Evolutionary conservation across 305 asterid species (phyloP).

Genomic region (Euphrasia arctica): DNA sequence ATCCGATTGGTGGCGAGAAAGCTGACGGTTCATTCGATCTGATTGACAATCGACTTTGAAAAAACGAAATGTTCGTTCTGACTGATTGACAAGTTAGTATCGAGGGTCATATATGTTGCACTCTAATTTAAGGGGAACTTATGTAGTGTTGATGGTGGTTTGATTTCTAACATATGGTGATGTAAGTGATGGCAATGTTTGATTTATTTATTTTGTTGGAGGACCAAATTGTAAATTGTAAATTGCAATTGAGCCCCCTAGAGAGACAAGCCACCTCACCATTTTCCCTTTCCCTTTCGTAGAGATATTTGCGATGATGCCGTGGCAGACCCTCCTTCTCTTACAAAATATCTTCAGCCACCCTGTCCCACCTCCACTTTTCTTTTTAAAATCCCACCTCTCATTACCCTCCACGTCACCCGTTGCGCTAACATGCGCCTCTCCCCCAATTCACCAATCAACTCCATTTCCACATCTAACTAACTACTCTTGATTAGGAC

Average conservation of each 20-base stretch:
- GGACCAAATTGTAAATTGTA: too few relatives aligned
- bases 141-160: too few relatives aligned
- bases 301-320: slow-evolving; percentile 23
- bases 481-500: background rate
- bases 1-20: slow-evolving; percentile 73
- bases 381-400: background rate
- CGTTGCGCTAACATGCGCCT: slow-evolving; percentile 30
- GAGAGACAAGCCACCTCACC: too few relatives aligned
- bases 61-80: background rate
- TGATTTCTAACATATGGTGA: too few relatives aligned
- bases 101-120: too few relatives aligned
- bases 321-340: slow-evolving; percentile 36
- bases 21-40: slow-evolving; percentile 48
- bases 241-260: too few relatives aligned
- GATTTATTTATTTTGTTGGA: too few relatives aligned
- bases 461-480: slow-evolving; percentile 11
- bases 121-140: too few relatives aligned
- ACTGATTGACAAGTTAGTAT: too few relatives aligned
- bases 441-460: background rate
- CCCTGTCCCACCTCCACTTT: background rate
- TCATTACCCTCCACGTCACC: slow-evolving; percentile 32
- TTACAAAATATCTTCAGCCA: slow-evolving; percentile 19
- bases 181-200: too few relatives aligned
- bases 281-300: background rate
- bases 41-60: slow-evolving; percentile 9